Conservation (phyloP, 306 rosid species). For the Glycyrrhiza uralensis region DNA sequence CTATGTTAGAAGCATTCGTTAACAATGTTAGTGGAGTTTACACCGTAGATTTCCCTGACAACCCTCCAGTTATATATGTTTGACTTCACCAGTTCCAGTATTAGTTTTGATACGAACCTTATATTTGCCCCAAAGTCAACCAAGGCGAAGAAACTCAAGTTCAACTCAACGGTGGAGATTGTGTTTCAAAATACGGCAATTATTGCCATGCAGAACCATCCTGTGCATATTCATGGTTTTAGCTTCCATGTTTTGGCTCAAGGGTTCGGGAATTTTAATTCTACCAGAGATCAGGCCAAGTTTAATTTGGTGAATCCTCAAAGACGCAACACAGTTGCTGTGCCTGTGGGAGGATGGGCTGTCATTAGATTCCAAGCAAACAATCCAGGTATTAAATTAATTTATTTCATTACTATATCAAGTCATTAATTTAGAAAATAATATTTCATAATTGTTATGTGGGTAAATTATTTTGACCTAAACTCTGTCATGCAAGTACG, state of each 20-base stretch:
- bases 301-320: constrained; percentile 53
- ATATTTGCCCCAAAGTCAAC: constrained; percentile 43
- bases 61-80: constrained; percentile 40
- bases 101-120: not conserved
- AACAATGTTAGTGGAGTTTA: constrained; percentile 38
- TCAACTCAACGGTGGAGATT: constrained; percentile 60
- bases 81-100: constrained; percentile 34
- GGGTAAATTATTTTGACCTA: no score
- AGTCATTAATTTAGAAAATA: no score
- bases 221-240: constrained; percentile 34
- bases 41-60: constrained; percentile 41
- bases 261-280: constrained; percentile 44
- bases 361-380: constrained; percentile 43
- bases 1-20: constrained; percentile 51
- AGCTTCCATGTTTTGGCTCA: constrained; percentile 39
- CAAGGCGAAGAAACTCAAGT: constrained; percentile 48
- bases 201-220: constrained; percentile 8
- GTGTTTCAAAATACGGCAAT: constrained; percentile 53
- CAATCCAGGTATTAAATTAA: constrained; percentile 24
- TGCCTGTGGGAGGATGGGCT: constrained; percentile 60
- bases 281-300: constrained; percentile 3
- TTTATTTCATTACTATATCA: no score
- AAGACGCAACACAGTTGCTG: constrained; percentile 50
- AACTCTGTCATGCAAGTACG: no score
- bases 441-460: no score